Base-by-base conservation (phyloP, 1,284 basidiomycete species). In the Microbotryum silenes-acaulis region DNA sequence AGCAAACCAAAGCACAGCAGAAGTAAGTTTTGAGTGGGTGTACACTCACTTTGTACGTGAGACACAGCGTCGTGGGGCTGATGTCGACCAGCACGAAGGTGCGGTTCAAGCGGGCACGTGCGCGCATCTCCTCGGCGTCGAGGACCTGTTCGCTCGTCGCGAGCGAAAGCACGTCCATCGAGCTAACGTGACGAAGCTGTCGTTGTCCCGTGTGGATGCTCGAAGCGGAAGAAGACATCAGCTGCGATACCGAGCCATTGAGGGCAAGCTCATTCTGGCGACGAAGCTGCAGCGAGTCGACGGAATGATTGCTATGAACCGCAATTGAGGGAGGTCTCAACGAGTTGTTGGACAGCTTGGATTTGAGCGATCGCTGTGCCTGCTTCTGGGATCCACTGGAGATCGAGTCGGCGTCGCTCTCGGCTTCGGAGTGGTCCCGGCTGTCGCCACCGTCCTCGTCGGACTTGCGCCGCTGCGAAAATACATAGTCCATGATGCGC, bases 401-500 rank as follows among this genome's bases (percentile, higher is more conserved):
- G 6, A 42, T 42, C 37, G 37, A 42, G 37, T 42, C 37, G 55
- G 8, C 51, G 56, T n/a, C 51, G 53, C 6, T 53, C 58, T 71
- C 64, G 64, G 67, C 69, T 58, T 76, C 68, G 55, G 68, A 63
- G 57, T 65, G 62, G 56, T 75, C 70, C 54, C 37, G 37, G 37
- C 16, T 42, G 37, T 78, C 74, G 67, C 81, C 76, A 49, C 79
- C 74, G 62, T 80, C 79, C 49, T 85, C 80, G 48, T 81, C 80
- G 6, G 37, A 42, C 37, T 42, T 42, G 37, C 37, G 84, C 59
- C 62, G 49, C 54, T 74, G 72, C 31, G 67, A 73, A 71, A 83
- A 97, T 51, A 97, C 78, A 74, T 97, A 97, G 73, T 91, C 88
- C 82, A 91, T 85, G 67, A 97, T 86, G 63, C 85, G 81, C 27